Evolutionary conservation across 768 basidiomycete species (phyloP).

Genomic region (Pisolithus orientalis): DNA sequence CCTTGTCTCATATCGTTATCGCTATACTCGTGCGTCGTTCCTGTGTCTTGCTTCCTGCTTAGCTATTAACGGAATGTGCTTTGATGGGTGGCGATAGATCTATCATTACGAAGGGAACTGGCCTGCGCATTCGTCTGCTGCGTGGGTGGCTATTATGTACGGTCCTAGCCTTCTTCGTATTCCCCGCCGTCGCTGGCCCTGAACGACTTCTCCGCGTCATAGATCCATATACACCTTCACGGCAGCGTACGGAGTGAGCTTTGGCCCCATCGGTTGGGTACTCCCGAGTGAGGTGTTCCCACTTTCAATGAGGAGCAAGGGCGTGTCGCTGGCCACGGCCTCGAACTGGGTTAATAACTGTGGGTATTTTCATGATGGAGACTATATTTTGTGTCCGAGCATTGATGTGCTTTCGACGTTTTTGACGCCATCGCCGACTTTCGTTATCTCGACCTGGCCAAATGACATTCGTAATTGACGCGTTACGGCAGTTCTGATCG

Average conservation of each 20-base stretch:
- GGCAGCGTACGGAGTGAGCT: constrained; percentile 67
- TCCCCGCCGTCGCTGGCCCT: neutral
- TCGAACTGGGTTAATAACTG: constrained; percentile 88
- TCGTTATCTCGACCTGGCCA: neutral
- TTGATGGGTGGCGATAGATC: constrained; percentile 24
- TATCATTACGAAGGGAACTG: constrained; percentile 48
- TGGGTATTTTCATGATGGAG: constrained; percentile 21
- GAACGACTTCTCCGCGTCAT: neutral
- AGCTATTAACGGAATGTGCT: neutral
- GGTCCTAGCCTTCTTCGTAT: constrained; percentile 14
- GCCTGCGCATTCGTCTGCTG: constrained; percentile 49
- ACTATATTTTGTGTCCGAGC: neutral
- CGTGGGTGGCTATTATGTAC: constrained; percentile 66
- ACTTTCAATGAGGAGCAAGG: constrained; percentile 70
- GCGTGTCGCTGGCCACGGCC: constrained; percentile 77
- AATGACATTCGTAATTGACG: neutral
- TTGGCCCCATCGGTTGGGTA: constrained; percentile 81
- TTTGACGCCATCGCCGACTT: neutral
- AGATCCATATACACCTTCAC: constrained; percentile 73
- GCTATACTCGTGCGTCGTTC: constrained; percentile 47
- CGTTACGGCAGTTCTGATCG: constrained; percentile 55
- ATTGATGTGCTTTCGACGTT: neutral
- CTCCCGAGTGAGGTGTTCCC: constrained; percentile 82
- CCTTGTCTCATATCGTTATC: constrained; percentile 56
- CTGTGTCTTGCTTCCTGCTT: neutral